Base-by-base conservation (phyloP, 768 basidiomycete genomes). In the Termitomyces sp. region DNA sequence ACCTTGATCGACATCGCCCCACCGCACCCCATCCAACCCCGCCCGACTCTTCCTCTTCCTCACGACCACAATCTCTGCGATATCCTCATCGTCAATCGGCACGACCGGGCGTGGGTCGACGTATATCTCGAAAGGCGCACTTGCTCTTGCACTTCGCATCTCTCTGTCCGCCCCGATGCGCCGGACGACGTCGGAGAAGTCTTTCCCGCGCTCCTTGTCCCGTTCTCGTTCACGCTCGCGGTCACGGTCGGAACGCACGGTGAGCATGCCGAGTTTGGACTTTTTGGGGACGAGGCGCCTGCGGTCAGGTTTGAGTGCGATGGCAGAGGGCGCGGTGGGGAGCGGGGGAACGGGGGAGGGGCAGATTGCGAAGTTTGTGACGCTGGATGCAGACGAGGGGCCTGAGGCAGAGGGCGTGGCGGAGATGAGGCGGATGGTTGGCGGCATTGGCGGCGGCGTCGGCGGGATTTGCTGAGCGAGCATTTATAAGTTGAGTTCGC, bases 1-100 rank as follows among this genome's bases (percentile, higher is more conserved):
- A 10, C 71, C 80, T 71, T 86, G 35, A 37, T 37, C 35, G 17
- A 37, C 41, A 14, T 12, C 12, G 3, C 48, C 48, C 52, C 52
- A 87, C 68, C 78, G 44, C 70, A 80, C 72, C 70, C 79, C 82
- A 62, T 86, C 79, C 57, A 91, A 66, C 1, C 70, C 84, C 0
- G 75, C 75, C 0, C 89, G 72, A 0, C 81, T 82, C 62, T 87
- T 89, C 74, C 84, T 84, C 79, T 88, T 89, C 79, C 86, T 88
- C 37, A 91, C 83, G 67, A 91, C 76, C 21, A 88, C 66, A 19
- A 90, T 81, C 60, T 89, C 87, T 6, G 80, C 85, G 35, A 85
- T 73, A 21, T 88, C 87, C 0, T 83, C 80, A 61, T 88, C 86
- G 3, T 35, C 47, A 2, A 49, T 32, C 3, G 19, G 41, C 10